These are phyloP conservation scores for Fusarium protoensiforme DNA, from an alignment of 2,329 filamentous ascomycete species.

Conservation along the genomic window DNA sequence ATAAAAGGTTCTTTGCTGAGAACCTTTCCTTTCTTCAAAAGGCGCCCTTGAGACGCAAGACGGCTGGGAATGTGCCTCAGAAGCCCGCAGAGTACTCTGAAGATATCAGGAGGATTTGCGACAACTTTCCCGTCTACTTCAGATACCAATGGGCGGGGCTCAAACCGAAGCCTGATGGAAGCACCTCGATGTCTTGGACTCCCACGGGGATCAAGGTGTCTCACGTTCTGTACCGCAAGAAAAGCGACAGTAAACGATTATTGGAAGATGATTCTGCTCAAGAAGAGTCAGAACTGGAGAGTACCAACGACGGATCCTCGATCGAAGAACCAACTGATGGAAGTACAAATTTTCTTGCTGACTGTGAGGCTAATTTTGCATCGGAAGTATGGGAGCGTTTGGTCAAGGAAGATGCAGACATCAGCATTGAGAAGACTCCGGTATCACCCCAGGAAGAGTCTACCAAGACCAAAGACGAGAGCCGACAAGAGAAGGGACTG, in stretches of 20 bases:
- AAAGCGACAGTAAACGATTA: not conserved
- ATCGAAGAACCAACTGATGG: not conserved
- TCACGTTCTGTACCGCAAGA: not conserved
- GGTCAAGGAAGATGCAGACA: not conserved
- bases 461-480: not conserved
- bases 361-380: not conserved
- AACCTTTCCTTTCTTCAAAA: not conserved
- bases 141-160: not conserved
- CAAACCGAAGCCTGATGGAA: not conserved
- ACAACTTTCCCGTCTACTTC: not conserved
- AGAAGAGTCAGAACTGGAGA: not conserved
- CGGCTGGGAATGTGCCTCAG: not conserved
- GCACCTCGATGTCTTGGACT: not conserved
- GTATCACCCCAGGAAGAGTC: not conserved
- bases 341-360: not conserved
- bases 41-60: not conserved
- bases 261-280: not conserved
- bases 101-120: not conserved
- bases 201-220: not conserved
- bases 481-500: not conserved
- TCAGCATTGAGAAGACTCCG: not conserved
- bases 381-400: not conserved
- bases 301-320: not conserved
- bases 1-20: not conserved
- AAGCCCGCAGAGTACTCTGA: not conserved